Percentiles rank a stretch among this genome's conserved stretches.
These are phyloP conservation scores for Drechslera avenae DNA, from an alignment of 2,329 filamentous ascomycete genomes.

Conservation along the genomic window DNA sequence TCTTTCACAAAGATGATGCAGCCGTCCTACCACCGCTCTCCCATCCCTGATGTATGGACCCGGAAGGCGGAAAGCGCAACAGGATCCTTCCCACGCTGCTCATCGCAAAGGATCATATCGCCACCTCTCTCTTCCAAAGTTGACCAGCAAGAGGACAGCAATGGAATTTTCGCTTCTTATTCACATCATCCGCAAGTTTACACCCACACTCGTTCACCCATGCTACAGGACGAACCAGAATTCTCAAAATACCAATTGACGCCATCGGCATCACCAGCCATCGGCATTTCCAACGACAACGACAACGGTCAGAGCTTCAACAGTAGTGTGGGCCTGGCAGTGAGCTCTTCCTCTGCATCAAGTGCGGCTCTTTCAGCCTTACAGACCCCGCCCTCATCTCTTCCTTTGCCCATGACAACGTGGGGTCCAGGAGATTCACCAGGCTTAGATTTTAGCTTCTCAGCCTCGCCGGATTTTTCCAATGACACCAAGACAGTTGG, in stretches of 20 bases:
- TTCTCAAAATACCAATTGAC: slow-evolving; percentile 44
- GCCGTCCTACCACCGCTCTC: slow-evolving; percentile 53
- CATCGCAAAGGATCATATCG: slow-evolving; percentile 36
- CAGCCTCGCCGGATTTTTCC: slow-evolving; percentile 39
- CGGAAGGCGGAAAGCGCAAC: slow-evolving; percentile 54
- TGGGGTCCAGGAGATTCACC: slow-evolving; percentile 39
- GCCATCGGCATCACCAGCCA: slow-evolving; percentile 39
- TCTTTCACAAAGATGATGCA: slow-evolving; percentile 60
- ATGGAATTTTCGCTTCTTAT: slow-evolving; percentile 28
- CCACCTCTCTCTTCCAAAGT: slow-evolving; percentile 36
- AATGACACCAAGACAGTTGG: slow-evolving; percentile 28
- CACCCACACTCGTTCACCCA: slow-evolving; percentile 25
- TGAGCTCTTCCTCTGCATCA: slow-evolving; percentile 22
- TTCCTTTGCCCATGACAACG: slow-evolving; percentile 34
- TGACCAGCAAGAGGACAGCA: slow-evolving; percentile 30
- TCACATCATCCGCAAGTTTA: slow-evolving; percentile 36
- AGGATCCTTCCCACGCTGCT: slow-evolving; percentile 57
- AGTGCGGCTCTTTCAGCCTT: slow-evolving; percentile 45
- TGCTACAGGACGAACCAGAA: slow-evolving; percentile 11
- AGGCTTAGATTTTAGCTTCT: slow-evolving; percentile 39
- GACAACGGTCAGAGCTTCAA: slow-evolving; percentile 24
- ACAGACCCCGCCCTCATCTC: slow-evolving; percentile 44
- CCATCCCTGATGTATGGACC: slow-evolving; percentile 58
- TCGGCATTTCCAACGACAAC: slow-evolving; percentile 26
- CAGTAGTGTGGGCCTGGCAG: slow-evolving; percentile 27